A percentile compares a stretch with the other conserved stretches of the same genome.
phyloP scores from a whole-genome alignment of 1,284 basidiomycete species.

The Ceratobasidium sp. region DNA sequence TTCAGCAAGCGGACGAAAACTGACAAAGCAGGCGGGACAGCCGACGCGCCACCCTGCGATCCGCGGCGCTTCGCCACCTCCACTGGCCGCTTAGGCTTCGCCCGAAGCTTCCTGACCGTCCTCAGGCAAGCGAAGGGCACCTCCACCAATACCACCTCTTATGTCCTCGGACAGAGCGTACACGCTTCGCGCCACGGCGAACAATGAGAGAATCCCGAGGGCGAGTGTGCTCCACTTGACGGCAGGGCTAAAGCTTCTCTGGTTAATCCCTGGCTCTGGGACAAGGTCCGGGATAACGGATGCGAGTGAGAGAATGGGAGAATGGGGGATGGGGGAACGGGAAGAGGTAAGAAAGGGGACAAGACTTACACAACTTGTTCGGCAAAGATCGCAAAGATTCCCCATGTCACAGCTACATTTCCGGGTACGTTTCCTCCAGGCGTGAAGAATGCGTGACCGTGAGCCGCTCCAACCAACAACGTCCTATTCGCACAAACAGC shows the following conservation, averaged over 20 bases:
- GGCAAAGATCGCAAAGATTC: conserved; percentile 47
- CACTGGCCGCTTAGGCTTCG: background rate
- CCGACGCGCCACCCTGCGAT: no score
- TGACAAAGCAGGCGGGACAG: no score
- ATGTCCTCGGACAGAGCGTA: conserved; percentile 34
- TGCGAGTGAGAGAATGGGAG: background rate
- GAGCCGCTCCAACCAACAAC: conserved; percentile 46
- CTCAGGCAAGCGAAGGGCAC: conserved; percentile 17
- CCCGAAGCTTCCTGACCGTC: conserved; percentile 10
- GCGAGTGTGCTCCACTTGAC: conserved; percentile 48
- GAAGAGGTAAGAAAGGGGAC: background rate
- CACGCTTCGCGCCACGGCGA: conserved; percentile 47
- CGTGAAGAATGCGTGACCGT: conserved; percentile 46
- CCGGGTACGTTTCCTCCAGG: conserved; percentile 48
- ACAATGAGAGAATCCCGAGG: conserved; percentile 47
- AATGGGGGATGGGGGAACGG: no score
- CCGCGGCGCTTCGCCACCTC: background rate
- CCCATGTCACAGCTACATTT: conserved; percentile 45
- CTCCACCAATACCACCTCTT: conserved; percentile 27
- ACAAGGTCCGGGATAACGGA: background rate
- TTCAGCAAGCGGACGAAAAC: no score
- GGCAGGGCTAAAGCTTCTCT: conserved; percentile 3
- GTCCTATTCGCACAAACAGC: conserved; percentile 17
- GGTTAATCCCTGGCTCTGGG: conserved; percentile 20
- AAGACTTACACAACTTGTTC: conserved; percentile 46